A percentile compares a stretch with the other conserved stretches of the same genome.
Evolutionary conservation across 2,329 filamentous ascomycete genomes (phyloP).

Genomic region (Ceratocystis variospora): DNA sequence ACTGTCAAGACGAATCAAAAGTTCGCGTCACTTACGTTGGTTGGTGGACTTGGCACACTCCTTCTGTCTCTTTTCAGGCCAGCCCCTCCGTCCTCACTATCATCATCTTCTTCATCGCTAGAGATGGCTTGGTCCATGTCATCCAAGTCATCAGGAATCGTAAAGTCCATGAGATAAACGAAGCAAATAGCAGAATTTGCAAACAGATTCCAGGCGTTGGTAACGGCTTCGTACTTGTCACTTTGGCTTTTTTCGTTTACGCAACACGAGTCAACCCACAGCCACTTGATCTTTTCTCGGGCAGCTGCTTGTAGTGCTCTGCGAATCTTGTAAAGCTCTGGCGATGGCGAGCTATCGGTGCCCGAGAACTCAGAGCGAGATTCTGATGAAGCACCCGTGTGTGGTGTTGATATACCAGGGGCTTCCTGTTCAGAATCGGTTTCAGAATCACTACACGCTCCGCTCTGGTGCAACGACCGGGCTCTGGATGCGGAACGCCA

Average conservation of each 20-base stretch:
- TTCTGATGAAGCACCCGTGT: constrained; percentile 8
- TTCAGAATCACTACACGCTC: constrained; percentile 13
- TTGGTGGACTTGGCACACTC: background rate
- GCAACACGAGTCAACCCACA: constrained; percentile 25
- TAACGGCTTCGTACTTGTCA: constrained; percentile 24
- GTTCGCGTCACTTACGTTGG: constrained; percentile 8
- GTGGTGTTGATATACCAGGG: constrained; percentile 6
- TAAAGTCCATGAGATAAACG: constrained; percentile 23
- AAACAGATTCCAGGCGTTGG: constrained; percentile 24
- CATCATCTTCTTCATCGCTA: constrained; percentile 9
- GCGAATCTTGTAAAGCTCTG: constrained; percentile 15
- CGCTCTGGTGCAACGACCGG: constrained; percentile 1
- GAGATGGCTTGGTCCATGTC: constrained; percentile 10
- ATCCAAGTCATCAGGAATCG: constrained; percentile 12
- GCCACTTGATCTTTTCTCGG: constrained; percentile 21
- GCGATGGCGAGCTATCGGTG: constrained; percentile 11
- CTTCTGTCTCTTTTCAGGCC: constrained; percentile 9
- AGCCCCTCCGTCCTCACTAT: constrained; percentile 15
- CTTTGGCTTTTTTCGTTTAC: constrained; percentile 24
- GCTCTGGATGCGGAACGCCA: constrained; percentile 7
- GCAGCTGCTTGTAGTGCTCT: constrained; percentile 12
- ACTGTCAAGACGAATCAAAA: too few relatives aligned
- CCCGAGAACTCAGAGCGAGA: constrained; percentile 9
- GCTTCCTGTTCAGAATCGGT: constrained; percentile 8
- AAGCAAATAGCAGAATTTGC: constrained; percentile 22